Base-by-base conservation (phyloP, 768 basidiomycete genomes). In the Leccinellum luteum region DNA sequence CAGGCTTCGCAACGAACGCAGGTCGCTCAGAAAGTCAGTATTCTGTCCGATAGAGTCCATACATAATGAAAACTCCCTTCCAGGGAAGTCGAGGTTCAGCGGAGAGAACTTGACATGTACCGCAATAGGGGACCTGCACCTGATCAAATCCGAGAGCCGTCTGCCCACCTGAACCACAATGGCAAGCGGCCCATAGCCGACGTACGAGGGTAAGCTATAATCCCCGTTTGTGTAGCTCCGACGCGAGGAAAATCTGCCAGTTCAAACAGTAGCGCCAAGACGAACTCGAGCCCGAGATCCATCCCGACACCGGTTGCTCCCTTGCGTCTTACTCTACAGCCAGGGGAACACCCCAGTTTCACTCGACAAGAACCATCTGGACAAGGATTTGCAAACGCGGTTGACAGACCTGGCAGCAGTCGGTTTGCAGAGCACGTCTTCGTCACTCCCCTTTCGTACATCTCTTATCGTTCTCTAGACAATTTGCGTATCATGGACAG, bases 281-380 rank as follows among this genome's bases (percentile, higher is more conserved):
- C 79, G 62, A 57, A 71, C 48, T 88, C 89, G 1, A 90, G 88
- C 64, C 86, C 89, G 31, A 81, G 80, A 56, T 83, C 85, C 32
- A 73, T 77, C 19, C 62, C 70, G 3, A 83, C 82, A 1, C 85
- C 86, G 17, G 56, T 82, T 12, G 86, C 78, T 19, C 87, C 87
- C 25, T 74, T 81, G 62, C 75, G 90, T 68, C 76, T 92, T 34
- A 92, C 89, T 3, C 75, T 90, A 21, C 85, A 85, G 17, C 82
- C 77, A 13, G 79, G 80, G 44, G 87, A 86, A 63, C 80, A 80
- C 45, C 70, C 62, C 21, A 54, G 54, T 32, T 74, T 78, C 57
- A 62, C 66, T 48, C 66, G 66, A 44, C 74, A 67, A 60, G 70
- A 73, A 35, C 30, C 52, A 6, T 55, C 66, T 9, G 48, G 35